Conservation (phyloP, 768 basidiomycete genomes). For the Russula compacta region DNA sequence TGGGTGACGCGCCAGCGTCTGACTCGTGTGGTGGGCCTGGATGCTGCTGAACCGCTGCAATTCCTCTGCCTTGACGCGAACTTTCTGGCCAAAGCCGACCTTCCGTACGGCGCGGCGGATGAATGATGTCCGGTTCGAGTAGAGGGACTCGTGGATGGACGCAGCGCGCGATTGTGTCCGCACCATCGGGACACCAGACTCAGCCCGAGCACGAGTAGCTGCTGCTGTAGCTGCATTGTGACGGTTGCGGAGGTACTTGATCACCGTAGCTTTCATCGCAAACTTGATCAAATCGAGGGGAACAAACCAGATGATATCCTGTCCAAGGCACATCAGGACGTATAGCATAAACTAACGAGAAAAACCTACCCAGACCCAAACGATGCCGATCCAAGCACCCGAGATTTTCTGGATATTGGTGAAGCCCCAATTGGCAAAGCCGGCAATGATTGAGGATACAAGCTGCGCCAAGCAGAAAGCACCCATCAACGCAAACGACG, state of each 20-base stretch:
- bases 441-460: constrained; percentile 92
- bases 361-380: constrained; percentile 83
- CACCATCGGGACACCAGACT: constrained; percentile 60
- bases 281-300: constrained; percentile 96
- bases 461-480: constrained; percentile 94
- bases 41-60: constrained; percentile 79
- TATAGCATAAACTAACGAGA: background rate
- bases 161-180: constrained; percentile 87
- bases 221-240: constrained; percentile 32
- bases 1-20: constrained; percentile 69
- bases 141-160: constrained; percentile 84
- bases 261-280: constrained; percentile 88
- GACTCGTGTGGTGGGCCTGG: constrained; percentile 72
- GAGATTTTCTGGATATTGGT: constrained; percentile 71
- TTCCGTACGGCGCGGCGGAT: constrained; percentile 80
- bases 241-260: constrained; percentile 73
- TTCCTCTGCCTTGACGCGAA: constrained; percentile 77
- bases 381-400: constrained; percentile 94
- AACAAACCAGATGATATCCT: constrained; percentile 95
- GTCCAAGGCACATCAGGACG: constrained; percentile 2
- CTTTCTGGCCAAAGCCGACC: constrained; percentile 79
- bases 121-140: constrained; percentile 93
- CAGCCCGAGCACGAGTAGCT: constrained; percentile 27
- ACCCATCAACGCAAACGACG: constrained; percentile 76
- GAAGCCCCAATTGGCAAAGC: constrained; percentile 91